These are phyloP conservation scores for Suhomyces kunorum DNA, from an alignment of 1,139 yeast genomes.

Conservation along the genomic window DNA sequence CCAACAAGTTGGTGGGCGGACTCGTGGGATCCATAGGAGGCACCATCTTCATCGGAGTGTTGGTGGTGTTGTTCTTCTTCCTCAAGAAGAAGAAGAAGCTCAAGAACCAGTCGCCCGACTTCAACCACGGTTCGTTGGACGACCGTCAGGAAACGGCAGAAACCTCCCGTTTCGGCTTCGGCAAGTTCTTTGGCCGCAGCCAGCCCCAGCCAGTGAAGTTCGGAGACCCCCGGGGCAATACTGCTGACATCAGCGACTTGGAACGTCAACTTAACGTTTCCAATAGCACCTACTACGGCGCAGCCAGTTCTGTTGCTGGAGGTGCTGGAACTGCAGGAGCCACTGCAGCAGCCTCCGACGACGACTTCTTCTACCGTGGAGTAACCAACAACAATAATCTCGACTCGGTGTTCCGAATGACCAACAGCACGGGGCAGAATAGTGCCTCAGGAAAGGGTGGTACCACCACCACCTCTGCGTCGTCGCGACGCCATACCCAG, in stretches of 20 bases:
- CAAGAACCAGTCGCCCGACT: slow-evolving; percentile 50
- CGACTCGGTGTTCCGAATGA: slow-evolving; percentile 41
- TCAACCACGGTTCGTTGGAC: slow-evolving; percentile 30
- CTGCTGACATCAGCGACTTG: slow-evolving; percentile 25
- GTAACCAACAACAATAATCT: slow-evolving; percentile 48
- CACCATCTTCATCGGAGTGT: slow-evolving; percentile 40
- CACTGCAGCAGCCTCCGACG: slow-evolving; percentile 21
- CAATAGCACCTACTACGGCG: slow-evolving; percentile 20
- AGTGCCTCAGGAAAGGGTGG: slow-evolving; percentile 15
- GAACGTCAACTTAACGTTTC: slow-evolving; percentile 26
- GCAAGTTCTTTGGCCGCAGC: slow-evolving; percentile 29
- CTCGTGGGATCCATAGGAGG: slow-evolving; percentile 53
- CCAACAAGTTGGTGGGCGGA: slow-evolving; percentile 48
- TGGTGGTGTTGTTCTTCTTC: slow-evolving; percentile 40
- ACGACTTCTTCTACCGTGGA: slow-evolving; percentile 48
- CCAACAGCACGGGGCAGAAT: slow-evolving; percentile 27
- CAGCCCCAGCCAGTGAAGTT: slow-evolving; percentile 11
- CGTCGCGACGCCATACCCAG: slow-evolving; percentile 17
- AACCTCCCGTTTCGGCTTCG: slow-evolving; percentile 26
- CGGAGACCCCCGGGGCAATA: slow-evolving; percentile 17
- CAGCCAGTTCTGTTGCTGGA: slow-evolving; percentile 16
- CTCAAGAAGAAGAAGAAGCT: slow-evolving; percentile 36
- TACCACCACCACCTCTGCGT: slow-evolving; percentile 16
- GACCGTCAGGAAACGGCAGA: slow-evolving; percentile 14
- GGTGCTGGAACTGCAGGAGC: slow-evolving; percentile 14